Conservation (phyloP, 352 stramenopile species). For the Pythium plurisporium region DNA sequence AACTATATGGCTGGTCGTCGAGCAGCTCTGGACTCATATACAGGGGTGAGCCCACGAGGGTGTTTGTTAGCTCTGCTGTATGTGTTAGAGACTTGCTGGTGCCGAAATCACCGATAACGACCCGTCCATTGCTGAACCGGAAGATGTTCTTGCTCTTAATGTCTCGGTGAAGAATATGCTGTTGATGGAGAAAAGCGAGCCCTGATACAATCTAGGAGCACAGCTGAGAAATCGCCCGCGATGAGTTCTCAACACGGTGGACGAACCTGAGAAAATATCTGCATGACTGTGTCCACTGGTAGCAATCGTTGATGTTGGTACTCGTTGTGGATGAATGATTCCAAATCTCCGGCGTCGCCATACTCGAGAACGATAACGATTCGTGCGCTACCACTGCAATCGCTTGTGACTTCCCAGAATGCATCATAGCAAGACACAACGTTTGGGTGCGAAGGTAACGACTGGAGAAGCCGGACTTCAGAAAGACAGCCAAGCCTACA, state of each 20-base stretch:
- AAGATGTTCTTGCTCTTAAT: slow-evolving; percentile 87
- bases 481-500: slow-evolving; percentile 36
- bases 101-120: slow-evolving; percentile 76
- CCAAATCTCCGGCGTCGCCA: slow-evolving; percentile 57
- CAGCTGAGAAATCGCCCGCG: too few relatives aligned
- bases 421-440: slow-evolving; percentile 55
- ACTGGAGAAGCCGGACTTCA: slow-evolving; percentile 41
- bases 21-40: slow-evolving; percentile 80
- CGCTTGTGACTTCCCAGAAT: slow-evolving; percentile 33
- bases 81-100: slow-evolving; percentile 41
- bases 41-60: slow-evolving; percentile 58
- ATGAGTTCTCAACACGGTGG: neutral
- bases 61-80: slow-evolving; percentile 28
- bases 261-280: neutral
- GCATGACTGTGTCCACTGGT: slow-evolving; percentile 27
- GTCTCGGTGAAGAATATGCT: slow-evolving; percentile 74
- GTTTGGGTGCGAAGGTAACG: slow-evolving; percentile 44
- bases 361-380: slow-evolving; percentile 69
- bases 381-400: slow-evolving; percentile 9
- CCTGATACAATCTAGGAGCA: slow-evolving; percentile 76
- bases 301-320: neutral
- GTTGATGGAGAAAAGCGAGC: slow-evolving; percentile 66
- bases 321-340: slow-evolving; percentile 27
- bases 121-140: slow-evolving; percentile 76
- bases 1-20: slow-evolving; percentile 47